A percentile compares a stretch with the other conserved stretches of the same genome.
Conservation (phyloP, 371 early-diverging fungal genomes). For the Mucor lusitanicus region DNA sequence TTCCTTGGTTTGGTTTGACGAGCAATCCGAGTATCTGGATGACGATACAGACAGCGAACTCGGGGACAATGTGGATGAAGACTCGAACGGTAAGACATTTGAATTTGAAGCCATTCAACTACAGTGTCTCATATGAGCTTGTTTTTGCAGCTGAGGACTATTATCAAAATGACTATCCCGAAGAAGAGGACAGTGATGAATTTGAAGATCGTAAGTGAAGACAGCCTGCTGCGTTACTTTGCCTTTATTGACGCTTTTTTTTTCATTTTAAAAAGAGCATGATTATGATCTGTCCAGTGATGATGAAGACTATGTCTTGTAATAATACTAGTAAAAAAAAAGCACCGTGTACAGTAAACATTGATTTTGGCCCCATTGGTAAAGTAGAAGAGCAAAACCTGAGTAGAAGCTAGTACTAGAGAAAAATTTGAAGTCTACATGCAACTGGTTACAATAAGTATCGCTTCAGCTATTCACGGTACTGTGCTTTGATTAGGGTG, state of each 20-base stretch:
- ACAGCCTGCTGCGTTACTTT: neutral
- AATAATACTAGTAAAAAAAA: neutral
- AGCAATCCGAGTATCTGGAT: conserved; percentile 48
- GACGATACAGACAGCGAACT: conserved; percentile 57
- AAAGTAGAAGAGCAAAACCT: no score
- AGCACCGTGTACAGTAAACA: neutral
- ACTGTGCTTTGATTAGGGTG: no score
- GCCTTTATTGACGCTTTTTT: neutral
- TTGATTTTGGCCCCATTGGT: no score
- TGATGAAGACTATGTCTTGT: conserved; percentile 31
- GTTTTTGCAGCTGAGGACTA: conserved; percentile 65
- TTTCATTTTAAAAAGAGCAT: conserved; percentile 13
- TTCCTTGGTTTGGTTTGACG: conserved; percentile 59
- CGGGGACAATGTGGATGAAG: conserved; percentile 59
- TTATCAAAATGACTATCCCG: conserved; percentile 67
- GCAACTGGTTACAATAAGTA: no score
- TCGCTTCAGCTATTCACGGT: no score
- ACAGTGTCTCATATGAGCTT: no score
- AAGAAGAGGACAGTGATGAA: conserved; percentile 52
- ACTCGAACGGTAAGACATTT: conserved; percentile 54
- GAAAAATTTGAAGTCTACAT: no score
- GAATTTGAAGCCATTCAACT: no score
- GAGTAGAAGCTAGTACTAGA: no score
- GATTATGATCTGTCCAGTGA: conserved; percentile 32
- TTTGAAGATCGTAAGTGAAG: conserved; percentile 43